phyloP scores from a whole-genome alignment of 139 green algal species.

The Desmodesmus armatus region DNA sequence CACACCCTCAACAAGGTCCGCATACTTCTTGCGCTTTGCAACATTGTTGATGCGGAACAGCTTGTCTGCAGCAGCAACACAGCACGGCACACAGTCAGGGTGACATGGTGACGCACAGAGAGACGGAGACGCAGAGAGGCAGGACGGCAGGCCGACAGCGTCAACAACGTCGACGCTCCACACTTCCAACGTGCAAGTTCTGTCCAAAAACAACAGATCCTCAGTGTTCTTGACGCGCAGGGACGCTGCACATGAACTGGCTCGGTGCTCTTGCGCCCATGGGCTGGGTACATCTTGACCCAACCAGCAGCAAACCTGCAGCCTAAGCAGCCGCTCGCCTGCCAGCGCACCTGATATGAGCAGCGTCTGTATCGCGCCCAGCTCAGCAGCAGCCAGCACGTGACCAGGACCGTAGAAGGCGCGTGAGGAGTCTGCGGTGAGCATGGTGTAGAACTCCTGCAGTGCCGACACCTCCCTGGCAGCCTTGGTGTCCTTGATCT shows the following conservation, averaged over 20 bases:
- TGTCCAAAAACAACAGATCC: too few species aligned
- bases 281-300: too few species aligned
- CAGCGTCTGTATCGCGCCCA: conserved; percentile 86
- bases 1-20: conserved; percentile 90
- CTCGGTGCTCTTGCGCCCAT: too few species aligned
- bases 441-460: conserved; percentile 90
- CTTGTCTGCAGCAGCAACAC: conserved; percentile 65
- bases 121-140: too few species aligned
- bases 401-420: conserved; percentile 95
- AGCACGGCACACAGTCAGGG: background rate
- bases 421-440: conserved; percentile 72
- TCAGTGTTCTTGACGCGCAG: too few species aligned
- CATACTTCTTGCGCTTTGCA: conserved; percentile 70
- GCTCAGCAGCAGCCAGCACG: conserved; percentile 67
- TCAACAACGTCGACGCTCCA: too few species aligned
- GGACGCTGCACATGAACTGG: too few species aligned
- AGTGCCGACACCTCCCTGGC: conserved; percentile 77
- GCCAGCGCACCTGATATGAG: conserved; percentile 56
- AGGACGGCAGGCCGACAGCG: background rate
- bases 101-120: too few species aligned
- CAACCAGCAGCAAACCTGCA: too few species aligned
- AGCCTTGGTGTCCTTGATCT: conserved; percentile 91
- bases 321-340: background rate
- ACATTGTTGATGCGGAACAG: conserved; percentile 88
- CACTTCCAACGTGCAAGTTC: too few species aligned